Conservation (phyloP, 768 basidiomycete genomes). For the Fistulinella prunicolor region DNA sequence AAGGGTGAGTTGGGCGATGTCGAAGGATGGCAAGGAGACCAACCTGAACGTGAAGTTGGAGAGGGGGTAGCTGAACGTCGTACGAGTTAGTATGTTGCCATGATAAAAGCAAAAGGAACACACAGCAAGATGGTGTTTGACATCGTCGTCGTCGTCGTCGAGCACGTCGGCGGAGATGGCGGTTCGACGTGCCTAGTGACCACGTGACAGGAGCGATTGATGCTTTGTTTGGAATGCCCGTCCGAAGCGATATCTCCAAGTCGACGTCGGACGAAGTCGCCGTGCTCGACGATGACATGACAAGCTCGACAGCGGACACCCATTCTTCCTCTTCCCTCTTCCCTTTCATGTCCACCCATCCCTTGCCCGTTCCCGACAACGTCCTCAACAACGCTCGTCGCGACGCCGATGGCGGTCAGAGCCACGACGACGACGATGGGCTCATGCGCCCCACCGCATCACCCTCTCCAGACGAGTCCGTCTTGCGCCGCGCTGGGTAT, state of each 20-base stretch:
- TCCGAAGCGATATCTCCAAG: not conserved
- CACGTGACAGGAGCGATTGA: slow-evolving; percentile 16
- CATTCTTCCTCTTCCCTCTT: not conserved
- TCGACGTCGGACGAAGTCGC: not conserved
- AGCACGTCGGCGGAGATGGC: slow-evolving; percentile 9
- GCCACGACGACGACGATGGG: slow-evolving; percentile 12
- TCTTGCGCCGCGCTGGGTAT: slow-evolving; percentile 55
- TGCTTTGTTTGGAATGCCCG: slow-evolving; percentile 1
- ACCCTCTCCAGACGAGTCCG: slow-evolving; percentile 36
- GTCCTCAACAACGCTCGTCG: not conserved
- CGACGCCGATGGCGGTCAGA: not conserved
- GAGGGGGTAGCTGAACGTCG: slow-evolving; percentile 61
- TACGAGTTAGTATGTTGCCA: not conserved
- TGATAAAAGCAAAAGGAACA: slow-evolving; percentile 12
- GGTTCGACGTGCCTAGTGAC: not conserved
- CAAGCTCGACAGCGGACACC: not conserved
- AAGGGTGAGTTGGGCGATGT: slow-evolving; percentile 9
- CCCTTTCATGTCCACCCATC: slow-evolving; percentile 11
- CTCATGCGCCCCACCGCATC: slow-evolving; percentile 15
- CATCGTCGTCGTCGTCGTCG: slow-evolving; percentile 33
- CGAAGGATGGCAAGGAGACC: slow-evolving; percentile 1
- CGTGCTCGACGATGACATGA: slow-evolving; percentile 3
- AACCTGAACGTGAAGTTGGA: slow-evolving; percentile 94
- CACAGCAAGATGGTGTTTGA: slow-evolving; percentile 54
- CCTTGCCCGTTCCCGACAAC: not conserved